Evolutionary conservation across 164 flowering plant species (phyloP), one percentile per base, ranked within the genome.

Genomic region (Stephania cephalantha): DNA sequence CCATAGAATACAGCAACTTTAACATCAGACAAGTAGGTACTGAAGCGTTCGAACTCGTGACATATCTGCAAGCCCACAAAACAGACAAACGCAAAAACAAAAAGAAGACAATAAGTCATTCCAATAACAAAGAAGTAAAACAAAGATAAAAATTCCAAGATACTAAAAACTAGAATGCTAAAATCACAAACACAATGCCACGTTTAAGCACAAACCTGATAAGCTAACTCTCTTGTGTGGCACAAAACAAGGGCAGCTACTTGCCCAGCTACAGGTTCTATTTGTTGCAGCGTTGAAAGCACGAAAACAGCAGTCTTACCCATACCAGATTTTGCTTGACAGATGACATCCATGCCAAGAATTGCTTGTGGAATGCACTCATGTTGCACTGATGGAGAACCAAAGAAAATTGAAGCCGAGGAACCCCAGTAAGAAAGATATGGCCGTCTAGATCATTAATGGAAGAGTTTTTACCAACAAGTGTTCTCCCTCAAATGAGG

Each of bases 311-410:
- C 97, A 75, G 99, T 95, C 77, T 95, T 95, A 6, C 99, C 99
- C 99, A 95, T 95, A 30, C 99, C 98, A 46, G 99, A 95, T 70
- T 95, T 95, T 1, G 99, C 99, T 91, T 95, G 99, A 76, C 99
- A 95, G 68, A 95, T 91, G 68, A 95, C 99, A 87, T 95, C 97
- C 99, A 95, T 95, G 71, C 99, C 99, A 82, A 95, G 78, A 46
- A 93, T 95, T 46, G 99, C 98, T 87, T 95, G 98, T 63, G 98
- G 98, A 66, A 93, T 95, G 82, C 98, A 95, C 73, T 95, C 99
- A 77, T 95, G 97, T 95, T 95, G 99, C 84, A 95, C 99, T 93
- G 90, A 81, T 84, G 93, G 88, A 88, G 87, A 82, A 85, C 82
- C 86, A 88, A 91, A 90, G 76, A 90, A 90, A 90, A 90, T 87